A percentile compares a stretch with the other conserved stretches of the same genome.
Evolutionary conservation across 805 yeast genomes (phyloP).

Genomic region (Saturnispora halmiae): DNA sequence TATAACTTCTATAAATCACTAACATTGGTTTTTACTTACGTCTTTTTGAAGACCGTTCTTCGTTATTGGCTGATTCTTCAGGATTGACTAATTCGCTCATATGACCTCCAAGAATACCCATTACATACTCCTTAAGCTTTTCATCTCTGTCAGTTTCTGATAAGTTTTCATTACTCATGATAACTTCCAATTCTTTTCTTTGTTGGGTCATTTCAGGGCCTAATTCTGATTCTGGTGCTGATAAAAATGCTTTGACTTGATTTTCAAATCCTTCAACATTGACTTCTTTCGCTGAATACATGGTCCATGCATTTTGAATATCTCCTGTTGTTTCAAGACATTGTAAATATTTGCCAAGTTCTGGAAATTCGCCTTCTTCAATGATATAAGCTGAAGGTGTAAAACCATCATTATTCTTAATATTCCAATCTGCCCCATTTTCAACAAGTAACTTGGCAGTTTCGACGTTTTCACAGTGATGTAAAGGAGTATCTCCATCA

Average conservation of each 20-base stretch:
- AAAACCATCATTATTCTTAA: conserved; percentile 63
- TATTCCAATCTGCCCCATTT: conserved; percentile 54
- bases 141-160: conserved; percentile 77
- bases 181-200: conserved; percentile 55
- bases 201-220: conserved; percentile 42
- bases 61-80: conserved; percentile 4
- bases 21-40: conserved; percentile 2
- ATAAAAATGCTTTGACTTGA: conserved; percentile 48
- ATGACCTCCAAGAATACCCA: conserved; percentile 50
- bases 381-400: conserved; percentile 67
- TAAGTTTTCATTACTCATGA: conserved; percentile 32
- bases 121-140: conserved; percentile 57
- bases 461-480: conserved; percentile 67
- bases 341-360: conserved; percentile 53
- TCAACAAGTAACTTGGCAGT: conserved; percentile 60
- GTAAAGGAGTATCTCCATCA: conserved; percentile 95
- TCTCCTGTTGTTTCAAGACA: conserved; percentile 8
- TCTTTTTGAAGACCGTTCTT: conserved; percentile 8
- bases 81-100: conserved; percentile 18
- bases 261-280: conserved; percentile 30
- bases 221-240: conserved; percentile 31
- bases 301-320: neutral
- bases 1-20: too few species aligned
- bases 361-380: conserved; percentile 82
- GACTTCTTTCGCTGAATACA: conserved; percentile 10